Evolutionary conservation across 805 yeast species (phyloP), one percentile per base, ranked within the genome.

Genomic region (Cyberlindnera galapagoensis): DNA sequence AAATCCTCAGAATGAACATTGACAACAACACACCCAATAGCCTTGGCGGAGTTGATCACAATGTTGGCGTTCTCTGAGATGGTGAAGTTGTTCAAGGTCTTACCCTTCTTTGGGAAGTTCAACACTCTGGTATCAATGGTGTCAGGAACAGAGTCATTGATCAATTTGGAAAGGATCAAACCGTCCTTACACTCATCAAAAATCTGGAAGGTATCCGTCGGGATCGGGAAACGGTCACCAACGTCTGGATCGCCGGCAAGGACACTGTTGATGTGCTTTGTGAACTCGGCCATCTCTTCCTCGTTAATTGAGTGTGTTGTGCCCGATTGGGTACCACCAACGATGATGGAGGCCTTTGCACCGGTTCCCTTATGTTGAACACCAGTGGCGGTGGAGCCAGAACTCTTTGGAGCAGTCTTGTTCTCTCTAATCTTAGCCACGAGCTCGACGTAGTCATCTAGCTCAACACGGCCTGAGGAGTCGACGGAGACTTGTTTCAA

Each of bases 181-280:
- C 98, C 97, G 59, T 92, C 98, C 44, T 86, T 75, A 63, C 95
- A 86, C 61, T 92, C 97, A 59, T 92, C 98, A 53, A 92, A 92
- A 37, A 92, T 70, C 64, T 92, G 97, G 67, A 92, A 92, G 32
- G 86, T 80, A 42, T 92, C 95, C 8, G 94, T 76, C 46, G 95
- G 94, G 51, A 92, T 78, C 11, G 98, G 98, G 43, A 92, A 62
- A 46, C 95, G 67, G 38, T 69, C 64, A 17, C 95, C 97, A 35
- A 92, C 70, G 40, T 85, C 86, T 2, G 77, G 55, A 57, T 92
- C 98, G 13, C 94, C 97, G 6, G 87, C 76, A 37, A 92, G 71
- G 6, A 87, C 96, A 28, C 86, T 71, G 59, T 92, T 92, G 61
- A 92, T 88, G 59, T 92, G 98, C 52, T 94, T 77, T 5, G 97